Conservation (phyloP, 2,329 filamentous ascomycete species). For the Phialocephala sp. region DNA sequence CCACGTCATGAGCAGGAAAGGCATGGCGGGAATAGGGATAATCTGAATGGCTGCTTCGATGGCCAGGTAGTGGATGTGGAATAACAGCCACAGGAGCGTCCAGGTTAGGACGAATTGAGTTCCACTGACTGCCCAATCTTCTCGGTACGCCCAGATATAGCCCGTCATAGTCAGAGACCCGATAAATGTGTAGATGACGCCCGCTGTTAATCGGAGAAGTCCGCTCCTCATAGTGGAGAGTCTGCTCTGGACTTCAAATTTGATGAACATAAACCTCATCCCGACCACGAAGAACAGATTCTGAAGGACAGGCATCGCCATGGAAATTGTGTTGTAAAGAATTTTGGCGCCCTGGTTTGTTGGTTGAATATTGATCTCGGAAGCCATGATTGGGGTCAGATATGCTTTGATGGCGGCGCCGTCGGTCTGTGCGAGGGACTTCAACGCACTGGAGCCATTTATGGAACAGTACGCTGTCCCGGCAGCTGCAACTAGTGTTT, state of each 20-base stretch:
- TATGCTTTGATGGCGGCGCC: slow-evolving; percentile 38
- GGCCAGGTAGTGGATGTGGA: slow-evolving; percentile 49
- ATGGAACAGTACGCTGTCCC: slow-evolving; percentile 37
- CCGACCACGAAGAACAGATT: slow-evolving; percentile 35
- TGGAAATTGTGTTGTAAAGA: slow-evolving; percentile 46
- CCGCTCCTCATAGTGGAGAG: slow-evolving; percentile 31
- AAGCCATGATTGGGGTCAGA: slow-evolving; percentile 42
- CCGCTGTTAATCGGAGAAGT: slow-evolving; percentile 36
- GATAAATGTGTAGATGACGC: slow-evolving; percentile 42
- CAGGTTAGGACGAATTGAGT: slow-evolving; percentile 67
- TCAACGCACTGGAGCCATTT: slow-evolving; percentile 27
- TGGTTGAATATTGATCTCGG: slow-evolving; percentile 40
- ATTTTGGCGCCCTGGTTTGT: slow-evolving; percentile 43
- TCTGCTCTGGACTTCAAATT: slow-evolving; percentile 25
- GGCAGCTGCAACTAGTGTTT: slow-evolving; percentile 37
- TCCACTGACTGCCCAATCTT: slow-evolving; percentile 47
- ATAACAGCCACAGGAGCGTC: slow-evolving; percentile 65
- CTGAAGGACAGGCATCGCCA: slow-evolving; percentile 44
- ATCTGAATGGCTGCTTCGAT: slow-evolving; percentile 45
- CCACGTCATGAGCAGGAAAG: slow-evolving; percentile 57
- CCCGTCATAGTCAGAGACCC: slow-evolving; percentile 47
- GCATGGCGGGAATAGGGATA: slow-evolving; percentile 45
- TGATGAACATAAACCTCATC: slow-evolving; percentile 37
- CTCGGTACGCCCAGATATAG: slow-evolving; percentile 51
- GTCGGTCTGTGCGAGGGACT: slow-evolving; percentile 36